These are phyloP conservation scores for Punica granatum DNA, from an alignment of 345 rosid species.

Conservation along the genomic window DNA sequence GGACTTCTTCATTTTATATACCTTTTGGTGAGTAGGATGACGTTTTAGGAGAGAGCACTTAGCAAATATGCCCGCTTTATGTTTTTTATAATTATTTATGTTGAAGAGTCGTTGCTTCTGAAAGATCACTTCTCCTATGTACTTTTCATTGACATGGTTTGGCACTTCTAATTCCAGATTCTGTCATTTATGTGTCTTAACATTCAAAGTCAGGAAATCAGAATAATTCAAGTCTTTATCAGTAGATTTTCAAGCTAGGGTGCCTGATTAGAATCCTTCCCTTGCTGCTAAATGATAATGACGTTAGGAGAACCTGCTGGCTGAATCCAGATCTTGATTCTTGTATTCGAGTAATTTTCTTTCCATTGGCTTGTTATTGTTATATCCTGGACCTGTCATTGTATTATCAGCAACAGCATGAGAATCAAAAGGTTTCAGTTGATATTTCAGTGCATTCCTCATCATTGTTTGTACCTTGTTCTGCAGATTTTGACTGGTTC, in stretches of 20 bases:
- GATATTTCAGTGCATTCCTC: constrained; percentile 1
- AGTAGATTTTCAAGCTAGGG: no score
- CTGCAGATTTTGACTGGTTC: constrained; percentile 87
- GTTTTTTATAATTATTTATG: neutral
- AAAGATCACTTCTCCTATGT: neutral
- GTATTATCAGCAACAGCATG: neutral
- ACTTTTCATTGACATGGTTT: neutral
- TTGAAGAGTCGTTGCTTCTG: neutral
- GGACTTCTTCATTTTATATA: no score
- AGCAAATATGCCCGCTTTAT: neutral
- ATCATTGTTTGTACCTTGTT: constrained; percentile 9
- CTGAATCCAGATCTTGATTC: neutral
- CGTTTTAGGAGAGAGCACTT: neutral
- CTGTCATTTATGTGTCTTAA: neutral
- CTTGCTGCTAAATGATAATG: constrained; percentile 1
- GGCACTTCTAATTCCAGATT: neutral
- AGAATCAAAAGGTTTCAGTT: neutral
- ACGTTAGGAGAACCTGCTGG: neutral
- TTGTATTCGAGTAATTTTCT: neutral
- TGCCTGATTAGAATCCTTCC: no score
- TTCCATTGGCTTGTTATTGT: neutral
- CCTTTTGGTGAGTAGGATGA: neutral
- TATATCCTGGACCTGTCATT: neutral
- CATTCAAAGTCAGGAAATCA: no score
- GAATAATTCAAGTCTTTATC: no score